phyloP scores from a whole-genome alignment of 495 filamentous ascomycete genomes.

The Articulospora tetracladia region DNA sequence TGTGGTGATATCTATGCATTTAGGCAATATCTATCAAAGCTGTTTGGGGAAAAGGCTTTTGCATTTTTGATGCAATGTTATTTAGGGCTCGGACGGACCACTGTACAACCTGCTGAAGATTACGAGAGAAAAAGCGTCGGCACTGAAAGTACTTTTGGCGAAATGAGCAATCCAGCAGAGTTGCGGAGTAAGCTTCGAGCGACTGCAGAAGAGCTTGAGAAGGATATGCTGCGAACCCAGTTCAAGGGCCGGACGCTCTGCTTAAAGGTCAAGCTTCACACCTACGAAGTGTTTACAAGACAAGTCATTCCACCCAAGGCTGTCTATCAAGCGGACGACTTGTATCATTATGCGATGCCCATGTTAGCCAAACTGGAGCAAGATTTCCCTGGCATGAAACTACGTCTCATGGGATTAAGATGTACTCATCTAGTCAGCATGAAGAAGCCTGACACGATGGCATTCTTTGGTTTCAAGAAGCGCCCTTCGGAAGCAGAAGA shows the following conservation, averaged over 20 bases:
- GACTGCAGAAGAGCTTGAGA: conserved; percentile 84
- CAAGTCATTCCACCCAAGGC: conserved; percentile 73
- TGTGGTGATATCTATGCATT: conserved; percentile 86
- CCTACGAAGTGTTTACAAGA: conserved; percentile 84
- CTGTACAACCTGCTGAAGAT: conserved; percentile 80
- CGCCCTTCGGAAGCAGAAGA: conserved; percentile 11
- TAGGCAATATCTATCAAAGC: conserved; percentile 61
- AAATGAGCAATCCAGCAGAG: conserved; percentile 63
- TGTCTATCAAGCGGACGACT: conserved; percentile 68
- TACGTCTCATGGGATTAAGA: conserved; percentile 85
- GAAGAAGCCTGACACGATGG: conserved; percentile 64
- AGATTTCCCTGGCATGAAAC: conserved; percentile 74
- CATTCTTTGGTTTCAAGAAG: conserved; percentile 71
- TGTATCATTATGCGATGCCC: conserved; percentile 77
- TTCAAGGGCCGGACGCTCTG: conserved; percentile 88
- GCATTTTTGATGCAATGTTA: conserved; percentile 81
- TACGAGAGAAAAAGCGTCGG: conserved; percentile 93
- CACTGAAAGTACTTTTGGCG: conserved; percentile 88
- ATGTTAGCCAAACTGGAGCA: conserved; percentile 84
- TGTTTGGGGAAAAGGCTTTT: conserved; percentile 91
- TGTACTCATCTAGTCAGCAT: conserved; percentile 84
- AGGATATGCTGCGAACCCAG: conserved; percentile 73
- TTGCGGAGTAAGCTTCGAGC: conserved; percentile 72
- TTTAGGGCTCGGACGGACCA: conserved; percentile 85
- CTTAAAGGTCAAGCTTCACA: conserved; percentile 91